A percentile compares a stretch with the other conserved stretches of the same genome.
phyloP scores from a whole-genome alignment of 2,329 filamentous ascomycete genomes.

The Fusarium proliferatum region DNA sequence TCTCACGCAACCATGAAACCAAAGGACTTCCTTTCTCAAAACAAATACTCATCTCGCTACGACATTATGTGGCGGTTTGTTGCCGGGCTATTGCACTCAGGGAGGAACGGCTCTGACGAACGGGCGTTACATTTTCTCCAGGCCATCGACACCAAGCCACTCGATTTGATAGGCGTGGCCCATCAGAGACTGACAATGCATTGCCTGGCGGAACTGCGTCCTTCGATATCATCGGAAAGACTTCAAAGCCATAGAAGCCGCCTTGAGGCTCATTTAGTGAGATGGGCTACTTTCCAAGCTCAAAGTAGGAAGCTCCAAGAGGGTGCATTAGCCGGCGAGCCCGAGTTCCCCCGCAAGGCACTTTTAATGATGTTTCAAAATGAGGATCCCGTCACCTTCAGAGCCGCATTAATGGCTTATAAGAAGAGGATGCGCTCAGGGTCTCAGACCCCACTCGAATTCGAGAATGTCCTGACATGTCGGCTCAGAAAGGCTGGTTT shows the following conservation, averaged over 20 bases:
- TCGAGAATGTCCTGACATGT: neutral
- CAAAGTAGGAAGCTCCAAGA: neutral
- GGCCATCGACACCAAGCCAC: neutral
- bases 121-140: neutral
- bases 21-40: neutral
- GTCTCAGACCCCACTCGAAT: neutral
- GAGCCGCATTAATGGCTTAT: neutral
- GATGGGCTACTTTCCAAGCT: neutral
- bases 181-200: neutral
- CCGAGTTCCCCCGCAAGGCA: neutral
- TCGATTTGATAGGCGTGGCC: neutral
- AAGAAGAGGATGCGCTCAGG: neutral
- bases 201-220: neutral
- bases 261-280: neutral
- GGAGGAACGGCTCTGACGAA: neutral
- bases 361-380: neutral
- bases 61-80: neutral
- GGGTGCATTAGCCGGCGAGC: neutral
- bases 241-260: neutral
- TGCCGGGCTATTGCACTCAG: neutral
- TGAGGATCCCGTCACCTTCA: neutral
- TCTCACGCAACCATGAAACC: neutral
- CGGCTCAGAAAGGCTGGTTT: neutral
- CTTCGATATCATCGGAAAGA: neutral
- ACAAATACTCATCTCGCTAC: neutral